Conservation (phyloP, 2,329 filamentous ascomycete genomes). For the Epichloe bromicola region DNA sequence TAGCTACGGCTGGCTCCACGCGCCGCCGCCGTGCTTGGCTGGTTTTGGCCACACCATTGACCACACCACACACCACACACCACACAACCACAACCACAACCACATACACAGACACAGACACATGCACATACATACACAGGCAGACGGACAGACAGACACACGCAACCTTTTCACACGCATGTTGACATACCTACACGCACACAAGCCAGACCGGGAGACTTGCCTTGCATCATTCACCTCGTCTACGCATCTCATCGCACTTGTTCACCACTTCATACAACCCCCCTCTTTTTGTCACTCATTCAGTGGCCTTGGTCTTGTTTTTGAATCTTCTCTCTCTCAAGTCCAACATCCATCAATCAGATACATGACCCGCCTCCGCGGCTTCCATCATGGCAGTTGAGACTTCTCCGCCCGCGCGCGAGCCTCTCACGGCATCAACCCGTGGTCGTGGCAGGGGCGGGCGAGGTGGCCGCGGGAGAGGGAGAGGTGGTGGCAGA, state of each 20-base stretch:
- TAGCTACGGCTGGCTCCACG: not conserved
- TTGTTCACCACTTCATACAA: not conserved
- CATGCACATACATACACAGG: not conserved
- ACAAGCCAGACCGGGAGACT: not conserved
- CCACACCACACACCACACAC: not conserved
- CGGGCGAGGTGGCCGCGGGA: conserved; percentile 8
- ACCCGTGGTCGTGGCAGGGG: conserved; percentile 23
- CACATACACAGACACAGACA: not conserved
- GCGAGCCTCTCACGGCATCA: conserved; percentile 17
- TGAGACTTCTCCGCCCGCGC: conserved; percentile 25
- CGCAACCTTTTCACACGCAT: not conserved
- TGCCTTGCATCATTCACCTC: not conserved
- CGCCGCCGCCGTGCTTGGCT: not conserved
- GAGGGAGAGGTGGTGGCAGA: conserved; percentile 15
- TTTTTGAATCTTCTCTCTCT: not conserved
- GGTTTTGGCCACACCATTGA: not conserved
- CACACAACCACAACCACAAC: not conserved
- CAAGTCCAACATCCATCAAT: not conserved
- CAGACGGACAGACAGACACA: not conserved
- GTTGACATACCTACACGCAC: not conserved
- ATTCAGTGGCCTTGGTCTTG: not conserved
- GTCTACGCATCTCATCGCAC: not conserved
- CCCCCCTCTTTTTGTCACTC: not conserved
- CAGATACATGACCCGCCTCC: conserved; percentile 20
- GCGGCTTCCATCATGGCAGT: conserved; percentile 20